Evolutionary conservation across 495 filamentous ascomycete species (phyloP).

Genomic region (Penicillium taxi): DNA sequence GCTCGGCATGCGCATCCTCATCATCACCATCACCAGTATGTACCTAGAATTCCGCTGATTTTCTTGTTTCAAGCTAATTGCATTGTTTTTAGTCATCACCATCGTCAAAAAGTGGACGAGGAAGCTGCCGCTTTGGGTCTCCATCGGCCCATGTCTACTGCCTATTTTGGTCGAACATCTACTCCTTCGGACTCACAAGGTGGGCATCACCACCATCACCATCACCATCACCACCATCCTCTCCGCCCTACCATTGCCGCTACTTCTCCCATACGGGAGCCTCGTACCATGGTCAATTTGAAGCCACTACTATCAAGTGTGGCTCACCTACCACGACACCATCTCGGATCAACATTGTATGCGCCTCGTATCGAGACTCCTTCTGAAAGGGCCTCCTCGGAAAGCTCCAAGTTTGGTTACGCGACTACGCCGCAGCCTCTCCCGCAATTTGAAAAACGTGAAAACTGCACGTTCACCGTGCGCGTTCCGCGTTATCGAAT

Average conservation of each 20-base stretch:
- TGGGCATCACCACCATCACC: constrained; percentile 46
- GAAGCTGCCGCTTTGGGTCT: constrained; percentile 40
- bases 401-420: constrained; percentile 56
- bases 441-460: constrained; percentile 69
- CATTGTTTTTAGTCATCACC: constrained; percentile 60
- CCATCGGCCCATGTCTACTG: constrained; percentile 27
- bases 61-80: constrained; percentile 1
- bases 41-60: constrained; percentile 8
- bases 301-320: constrained; percentile 62
- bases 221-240: constrained; percentile 44
- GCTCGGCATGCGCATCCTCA: constrained; percentile 49
- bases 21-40: constrained; percentile 54
- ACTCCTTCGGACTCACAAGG: constrained; percentile 30
- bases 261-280: constrained; percentile 48
- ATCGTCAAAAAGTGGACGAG: constrained; percentile 64
- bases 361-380: constrained; percentile 42
- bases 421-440: constrained; percentile 65
- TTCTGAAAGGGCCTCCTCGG: constrained; percentile 36
- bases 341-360: constrained; percentile 68
- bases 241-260: constrained; percentile 27
- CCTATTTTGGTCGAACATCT: constrained; percentile 30
- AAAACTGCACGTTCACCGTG: constrained; percentile 85
- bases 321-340: constrained; percentile 60
- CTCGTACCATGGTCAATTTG: constrained; percentile 54
- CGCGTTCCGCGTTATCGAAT: constrained; percentile 78